These are phyloP conservation scores for Diplogelasinospora grovesii DNA, from an alignment of 495 filamentous ascomycete species.

Conservation along the genomic window DNA sequence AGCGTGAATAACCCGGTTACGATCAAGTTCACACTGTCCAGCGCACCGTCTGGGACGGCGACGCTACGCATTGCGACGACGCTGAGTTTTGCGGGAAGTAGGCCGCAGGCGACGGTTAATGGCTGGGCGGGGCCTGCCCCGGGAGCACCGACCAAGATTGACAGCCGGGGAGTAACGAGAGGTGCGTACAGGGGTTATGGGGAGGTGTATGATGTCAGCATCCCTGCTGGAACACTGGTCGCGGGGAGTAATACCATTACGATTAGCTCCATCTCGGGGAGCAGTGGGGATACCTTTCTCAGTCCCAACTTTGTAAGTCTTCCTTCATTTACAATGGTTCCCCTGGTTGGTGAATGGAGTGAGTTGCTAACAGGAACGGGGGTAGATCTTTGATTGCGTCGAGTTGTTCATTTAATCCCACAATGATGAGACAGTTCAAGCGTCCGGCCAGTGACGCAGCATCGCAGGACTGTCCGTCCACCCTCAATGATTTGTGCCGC, in stretches of 20 bases:
- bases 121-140: conserved; percentile 41
- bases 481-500: too few relatives aligned
- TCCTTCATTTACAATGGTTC: too few relatives aligned
- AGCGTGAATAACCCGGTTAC: conserved; percentile 54
- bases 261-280: conserved; percentile 53
- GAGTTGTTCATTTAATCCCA: neutral
- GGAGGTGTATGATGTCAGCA: conserved; percentile 52
- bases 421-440: too few relatives aligned
- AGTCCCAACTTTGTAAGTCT: conserved; percentile 56
- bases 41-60: conserved; percentile 38
- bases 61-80: conserved; percentile 61
- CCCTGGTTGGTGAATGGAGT: neutral
- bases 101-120: conserved; percentile 47
- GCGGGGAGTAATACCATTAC: conserved; percentile 56
- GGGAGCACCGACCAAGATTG: conserved; percentile 53
- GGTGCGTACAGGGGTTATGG: conserved; percentile 57
- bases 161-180: conserved; percentile 57
- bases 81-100: conserved; percentile 50
- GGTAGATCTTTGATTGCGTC: conserved; percentile 46
- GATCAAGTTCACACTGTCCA: conserved; percentile 52
- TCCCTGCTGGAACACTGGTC: conserved; percentile 51
- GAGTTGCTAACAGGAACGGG: neutral
- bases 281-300: conserved; percentile 46
- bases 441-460: too few relatives aligned
- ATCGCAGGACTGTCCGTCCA: too few relatives aligned